Conservation (phyloP, 495 filamentous ascomycete genomes). For the Arthonia radiata region DNA sequence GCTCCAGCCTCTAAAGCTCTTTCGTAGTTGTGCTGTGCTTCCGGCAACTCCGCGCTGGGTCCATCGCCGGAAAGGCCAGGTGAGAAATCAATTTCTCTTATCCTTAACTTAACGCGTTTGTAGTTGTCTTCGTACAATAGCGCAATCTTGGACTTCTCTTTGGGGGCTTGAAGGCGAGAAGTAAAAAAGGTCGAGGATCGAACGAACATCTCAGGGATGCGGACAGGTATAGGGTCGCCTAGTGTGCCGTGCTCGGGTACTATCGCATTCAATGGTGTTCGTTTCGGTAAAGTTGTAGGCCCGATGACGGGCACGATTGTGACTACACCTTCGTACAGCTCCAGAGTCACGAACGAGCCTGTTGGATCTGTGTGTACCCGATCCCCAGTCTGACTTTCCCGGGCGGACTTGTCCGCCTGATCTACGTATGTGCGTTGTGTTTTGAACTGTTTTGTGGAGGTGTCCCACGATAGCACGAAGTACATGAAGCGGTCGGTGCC, state of each 20-base stretch:
- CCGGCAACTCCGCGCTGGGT: constrained; percentile 25
- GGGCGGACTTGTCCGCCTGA: constrained; percentile 51
- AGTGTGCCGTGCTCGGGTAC: constrained; percentile 27
- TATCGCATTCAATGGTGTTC: constrained; percentile 29
- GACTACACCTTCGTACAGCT: constrained; percentile 74
- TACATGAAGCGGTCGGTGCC: constrained; percentile 75
- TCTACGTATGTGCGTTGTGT: constrained; percentile 50
- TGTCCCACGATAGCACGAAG: constrained; percentile 72
- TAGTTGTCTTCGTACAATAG: constrained; percentile 56
- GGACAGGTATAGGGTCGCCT: constrained; percentile 40
- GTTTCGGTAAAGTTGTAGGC: too few species aligned
- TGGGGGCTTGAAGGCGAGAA: constrained; percentile 20
- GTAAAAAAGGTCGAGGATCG: constrained; percentile 61
- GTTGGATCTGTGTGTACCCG: constrained; percentile 63
- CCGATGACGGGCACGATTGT: constrained; percentile 49
- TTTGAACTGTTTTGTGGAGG: constrained; percentile 28
- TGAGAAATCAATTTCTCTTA: constrained; percentile 28
- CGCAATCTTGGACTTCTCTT: constrained; percentile 50
- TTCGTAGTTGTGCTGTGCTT: constrained; percentile 23
- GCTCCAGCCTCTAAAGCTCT: constrained; percentile 52
- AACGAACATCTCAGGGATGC: constrained; percentile 72
- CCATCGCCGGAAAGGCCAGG: constrained; percentile 19
- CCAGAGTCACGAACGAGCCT: constrained; percentile 55
- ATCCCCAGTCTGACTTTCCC: constrained; percentile 51
- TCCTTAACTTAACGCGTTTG: constrained; percentile 34